These are phyloP conservation scores for Diaporthe capsici DNA, from an alignment of 2,329 filamentous ascomycete genomes.

Conservation along the genomic window DNA sequence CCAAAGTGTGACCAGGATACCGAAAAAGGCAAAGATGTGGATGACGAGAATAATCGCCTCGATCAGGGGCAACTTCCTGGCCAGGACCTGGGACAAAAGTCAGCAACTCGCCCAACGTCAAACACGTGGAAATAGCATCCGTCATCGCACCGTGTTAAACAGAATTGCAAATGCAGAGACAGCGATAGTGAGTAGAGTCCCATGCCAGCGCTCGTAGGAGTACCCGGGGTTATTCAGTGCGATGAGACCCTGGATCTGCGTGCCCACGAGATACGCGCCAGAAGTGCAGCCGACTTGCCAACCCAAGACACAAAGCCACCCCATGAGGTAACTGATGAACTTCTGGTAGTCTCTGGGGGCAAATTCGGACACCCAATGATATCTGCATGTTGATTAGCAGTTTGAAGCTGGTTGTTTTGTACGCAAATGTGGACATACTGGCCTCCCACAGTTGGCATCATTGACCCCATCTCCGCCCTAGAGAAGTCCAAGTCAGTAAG, in stretches of 20 bases:
- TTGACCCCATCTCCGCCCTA: slow-evolving; percentile 37
- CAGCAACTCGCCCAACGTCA: not conserved
- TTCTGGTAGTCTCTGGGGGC: slow-evolving; percentile 63
- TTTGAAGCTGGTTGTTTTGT: slow-evolving; percentile 37
- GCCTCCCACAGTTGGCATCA: not conserved
- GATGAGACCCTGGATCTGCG: slow-evolving; percentile 60
- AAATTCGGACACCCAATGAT: slow-evolving; percentile 71
- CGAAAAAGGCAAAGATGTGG: slow-evolving; percentile 60
- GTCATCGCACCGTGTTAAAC: slow-evolving; percentile 56
- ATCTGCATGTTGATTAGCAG: slow-evolving; percentile 70
- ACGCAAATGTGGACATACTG: not conserved
- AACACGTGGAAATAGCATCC: too few relatives aligned
- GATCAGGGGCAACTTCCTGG: slow-evolving; percentile 56
- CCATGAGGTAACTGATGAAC: slow-evolving; percentile 66
- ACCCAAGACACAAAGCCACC: slow-evolving; percentile 61
- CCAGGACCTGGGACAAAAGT: slow-evolving; percentile 46
- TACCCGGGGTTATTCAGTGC: slow-evolving; percentile 54
- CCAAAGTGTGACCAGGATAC: slow-evolving; percentile 57
- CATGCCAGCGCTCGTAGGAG: slow-evolving; percentile 56
- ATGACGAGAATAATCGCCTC: slow-evolving; percentile 60
- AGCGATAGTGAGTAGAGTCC: slow-evolving; percentile 58
- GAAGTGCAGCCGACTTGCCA: slow-evolving; percentile 60
- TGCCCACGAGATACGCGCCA: slow-evolving; percentile 58
- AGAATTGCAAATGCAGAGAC: slow-evolving; percentile 56
- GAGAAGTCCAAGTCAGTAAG: not conserved